A percentile compares a stretch with the other conserved stretches of the same genome.
These are phyloP conservation scores for Solanum bukasovii DNA, from an alignment of 257 asterid genomes.

Conservation along the genomic window DNA sequence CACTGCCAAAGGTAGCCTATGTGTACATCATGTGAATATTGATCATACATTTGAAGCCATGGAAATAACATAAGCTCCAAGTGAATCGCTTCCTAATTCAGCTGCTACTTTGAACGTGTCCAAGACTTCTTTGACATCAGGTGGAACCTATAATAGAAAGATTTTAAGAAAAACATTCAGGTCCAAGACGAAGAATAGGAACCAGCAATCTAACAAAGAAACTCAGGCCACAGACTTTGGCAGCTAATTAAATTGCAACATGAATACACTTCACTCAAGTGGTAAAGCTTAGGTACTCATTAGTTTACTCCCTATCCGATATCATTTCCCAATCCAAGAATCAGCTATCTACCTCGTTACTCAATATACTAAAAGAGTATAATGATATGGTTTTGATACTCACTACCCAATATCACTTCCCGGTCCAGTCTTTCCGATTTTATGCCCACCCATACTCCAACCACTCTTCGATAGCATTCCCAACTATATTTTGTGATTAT, in stretches of 20 bases:
- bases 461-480: too few relatives aligned
- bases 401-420: background rate
- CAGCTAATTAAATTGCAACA: background rate
- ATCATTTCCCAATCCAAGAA: background rate
- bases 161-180: background rate
- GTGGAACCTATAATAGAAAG: conserved; percentile 39
- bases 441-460: too few relatives aligned
- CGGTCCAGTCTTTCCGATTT: too few relatives aligned
- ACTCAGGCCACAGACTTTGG: background rate
- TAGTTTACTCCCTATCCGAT: background rate
- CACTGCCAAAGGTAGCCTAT: background rate
- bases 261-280: background rate
- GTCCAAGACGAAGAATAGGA: background rate
- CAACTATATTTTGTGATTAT: too few relatives aligned
- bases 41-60: conserved; percentile 85
- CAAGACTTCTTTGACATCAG: conserved; percentile 87
- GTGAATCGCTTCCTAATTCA: conserved; percentile 86
- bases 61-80: conserved; percentile 97
- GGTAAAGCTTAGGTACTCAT: background rate
- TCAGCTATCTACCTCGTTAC: background rate
- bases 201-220: background rate
- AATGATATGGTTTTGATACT: background rate
- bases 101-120: conserved; percentile 95
- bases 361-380: background rate
- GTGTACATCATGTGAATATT: background rate